Evolutionary conservation across 352 stramenopile genomes (phyloP).

Genomic region (Labyrinthula sp.): DNA sequence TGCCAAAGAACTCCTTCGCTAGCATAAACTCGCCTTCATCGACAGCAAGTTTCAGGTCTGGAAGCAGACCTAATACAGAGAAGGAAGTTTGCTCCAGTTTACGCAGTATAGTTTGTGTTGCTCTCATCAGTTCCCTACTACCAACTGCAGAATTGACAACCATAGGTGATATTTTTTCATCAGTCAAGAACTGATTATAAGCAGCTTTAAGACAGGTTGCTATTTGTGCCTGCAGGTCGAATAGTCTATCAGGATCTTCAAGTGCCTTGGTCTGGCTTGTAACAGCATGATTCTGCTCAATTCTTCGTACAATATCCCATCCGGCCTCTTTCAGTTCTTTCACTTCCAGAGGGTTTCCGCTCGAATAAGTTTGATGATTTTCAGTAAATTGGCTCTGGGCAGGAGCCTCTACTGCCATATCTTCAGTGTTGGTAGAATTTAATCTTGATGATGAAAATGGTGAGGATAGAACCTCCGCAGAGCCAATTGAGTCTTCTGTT

Average conservation of each 20-base stretch:
- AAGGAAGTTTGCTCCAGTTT: constrained; percentile 32
- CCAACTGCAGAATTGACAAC: constrained; percentile 22
- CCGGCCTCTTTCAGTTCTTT: too few species aligned
- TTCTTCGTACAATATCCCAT: too few species aligned
- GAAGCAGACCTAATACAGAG: constrained; percentile 37
- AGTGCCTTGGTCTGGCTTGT: too few species aligned
- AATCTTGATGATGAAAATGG: too few species aligned
- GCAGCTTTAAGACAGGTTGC: constrained; percentile 16
- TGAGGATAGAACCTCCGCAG: too few species aligned
- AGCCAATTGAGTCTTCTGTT: too few species aligned
- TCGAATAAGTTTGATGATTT: too few species aligned
- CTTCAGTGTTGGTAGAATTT: too few species aligned
- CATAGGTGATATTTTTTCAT: constrained; percentile 13
- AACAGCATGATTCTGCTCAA: too few species aligned
- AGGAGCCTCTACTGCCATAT: too few species aligned
- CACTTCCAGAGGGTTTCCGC: too few species aligned
- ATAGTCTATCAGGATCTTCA: constrained; percentile 11
- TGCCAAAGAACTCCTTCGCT: constrained; percentile 38
- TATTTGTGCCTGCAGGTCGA: constrained; percentile 26
- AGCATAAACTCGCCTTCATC: constrained; percentile 38
- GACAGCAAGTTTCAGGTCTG: constrained; percentile 38
- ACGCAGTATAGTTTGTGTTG: constrained; percentile 23
- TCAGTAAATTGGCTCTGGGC: too few species aligned
- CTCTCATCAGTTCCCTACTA: constrained; percentile 20
- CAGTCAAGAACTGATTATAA: constrained; percentile 19